phyloP scores from a whole-genome alignment of 257 asterid genomes.

The Salvia hispanica region DNA sequence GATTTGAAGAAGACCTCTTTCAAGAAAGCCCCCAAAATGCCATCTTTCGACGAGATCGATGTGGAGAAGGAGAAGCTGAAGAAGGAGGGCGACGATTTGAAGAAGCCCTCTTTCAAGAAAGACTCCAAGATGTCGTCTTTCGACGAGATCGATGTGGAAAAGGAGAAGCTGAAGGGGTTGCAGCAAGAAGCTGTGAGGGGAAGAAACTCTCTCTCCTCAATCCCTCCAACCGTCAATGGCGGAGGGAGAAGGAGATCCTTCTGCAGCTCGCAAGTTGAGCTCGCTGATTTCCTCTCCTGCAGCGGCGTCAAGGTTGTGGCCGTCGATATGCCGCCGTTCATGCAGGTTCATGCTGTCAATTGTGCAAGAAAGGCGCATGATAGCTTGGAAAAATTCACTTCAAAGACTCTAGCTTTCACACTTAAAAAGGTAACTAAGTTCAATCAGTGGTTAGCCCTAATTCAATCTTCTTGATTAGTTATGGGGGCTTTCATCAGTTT shows the following conservation, averaged over 20 bases:
- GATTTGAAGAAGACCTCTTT: conserved; percentile 39
- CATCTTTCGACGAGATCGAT: conserved; percentile 43
- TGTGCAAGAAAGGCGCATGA: conserved; percentile 86
- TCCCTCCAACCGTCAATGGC: conserved; percentile 32
- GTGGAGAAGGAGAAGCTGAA: conserved; percentile 39
- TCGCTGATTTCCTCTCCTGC: conserved; percentile 70
- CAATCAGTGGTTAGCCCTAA: not conserved
- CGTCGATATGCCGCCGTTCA: conserved; percentile 93
- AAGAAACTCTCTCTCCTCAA: conserved; percentile 44
- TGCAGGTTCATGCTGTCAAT: conserved; percentile 95
- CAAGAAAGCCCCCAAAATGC: conserved; percentile 34
- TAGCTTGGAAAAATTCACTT: conserved; percentile 94
- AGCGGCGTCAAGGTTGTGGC: conserved; percentile 82
- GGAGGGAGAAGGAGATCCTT: conserved; percentile 68
- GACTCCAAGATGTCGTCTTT: conserved; percentile 33
- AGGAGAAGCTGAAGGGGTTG: conserved; percentile 37
- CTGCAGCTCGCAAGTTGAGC: conserved; percentile 61
- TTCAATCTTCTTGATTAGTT: not conserved
- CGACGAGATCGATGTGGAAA: conserved; percentile 42
- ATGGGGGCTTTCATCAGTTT: conserved; percentile 1
- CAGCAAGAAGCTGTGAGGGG: conserved; percentile 27
- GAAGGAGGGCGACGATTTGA: conserved; percentile 24
- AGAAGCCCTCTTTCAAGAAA: conserved; percentile 43
- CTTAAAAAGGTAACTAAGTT: conserved; percentile 69
- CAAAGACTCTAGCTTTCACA: conserved; percentile 82